Evolutionary conservation across 495 filamentous ascomycete genomes (phyloP).

Genomic region (Hypoxylon fragiforme): DNA sequence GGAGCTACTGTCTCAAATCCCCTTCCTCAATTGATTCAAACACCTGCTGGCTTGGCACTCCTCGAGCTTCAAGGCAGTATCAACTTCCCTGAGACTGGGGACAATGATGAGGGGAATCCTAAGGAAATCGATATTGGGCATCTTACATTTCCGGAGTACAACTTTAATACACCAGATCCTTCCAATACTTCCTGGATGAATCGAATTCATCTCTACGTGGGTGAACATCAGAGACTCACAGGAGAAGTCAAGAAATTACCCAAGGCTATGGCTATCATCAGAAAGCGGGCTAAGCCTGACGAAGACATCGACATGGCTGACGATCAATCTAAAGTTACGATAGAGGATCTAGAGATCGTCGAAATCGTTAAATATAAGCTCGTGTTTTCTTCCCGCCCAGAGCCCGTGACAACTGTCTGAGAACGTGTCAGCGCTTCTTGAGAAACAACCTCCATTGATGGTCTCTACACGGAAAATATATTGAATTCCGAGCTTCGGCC

Average conservation of each 20-base stretch:
- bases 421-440: background rate
- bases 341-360: constrained; percentile 61
- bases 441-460: background rate
- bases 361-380: constrained; percentile 90
- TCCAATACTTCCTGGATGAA: constrained; percentile 78
- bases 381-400: constrained; percentile 82
- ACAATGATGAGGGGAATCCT: constrained; percentile 18
- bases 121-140: constrained; percentile 66
- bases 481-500: too few relatives aligned
- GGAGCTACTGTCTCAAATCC: constrained; percentile 48
- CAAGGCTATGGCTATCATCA: constrained; percentile 77
- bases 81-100: constrained; percentile 58
- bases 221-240: constrained; percentile 83
- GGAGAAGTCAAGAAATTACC: constrained; percentile 87
- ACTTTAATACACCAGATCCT: constrained; percentile 48
- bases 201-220: constrained; percentile 81
- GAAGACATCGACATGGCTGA: constrained; percentile 31
- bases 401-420: constrained; percentile 66
- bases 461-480: too few relatives aligned
- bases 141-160: constrained; percentile 77
- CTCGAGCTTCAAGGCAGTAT: constrained; percentile 90
- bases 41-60: constrained; percentile 76
- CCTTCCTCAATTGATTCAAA: constrained; percentile 83
- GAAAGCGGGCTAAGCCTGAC: constrained; percentile 45
- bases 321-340: constrained; percentile 13